Conservation (phyloP, 768 basidiomycete genomes). For the Serendipita sp. region DNA sequence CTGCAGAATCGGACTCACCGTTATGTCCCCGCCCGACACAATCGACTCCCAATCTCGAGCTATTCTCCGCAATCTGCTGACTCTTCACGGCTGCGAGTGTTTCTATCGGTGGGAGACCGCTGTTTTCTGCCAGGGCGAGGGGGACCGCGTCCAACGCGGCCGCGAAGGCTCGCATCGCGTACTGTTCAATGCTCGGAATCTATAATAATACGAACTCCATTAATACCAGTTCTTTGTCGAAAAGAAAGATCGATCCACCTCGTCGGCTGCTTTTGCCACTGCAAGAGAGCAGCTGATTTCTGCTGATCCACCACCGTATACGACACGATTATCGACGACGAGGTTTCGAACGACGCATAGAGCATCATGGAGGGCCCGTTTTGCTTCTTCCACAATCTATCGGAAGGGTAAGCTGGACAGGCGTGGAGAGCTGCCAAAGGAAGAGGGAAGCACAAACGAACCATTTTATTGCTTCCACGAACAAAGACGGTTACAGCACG, state of each 20-base stretch:
- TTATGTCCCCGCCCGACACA: constrained; percentile 76
- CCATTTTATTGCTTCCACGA: constrained; percentile 98
- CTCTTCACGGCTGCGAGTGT: constrained; percentile 93
- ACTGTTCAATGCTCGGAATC: constrained; percentile 97
- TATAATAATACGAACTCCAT: constrained; percentile 21
- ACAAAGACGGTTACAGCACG: constrained; percentile 96
- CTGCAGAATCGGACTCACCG: too few species aligned
- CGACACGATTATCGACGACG: constrained; percentile 87
- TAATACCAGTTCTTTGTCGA: too few species aligned
- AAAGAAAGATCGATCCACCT: constrained; percentile 33
- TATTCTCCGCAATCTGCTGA: constrained; percentile 72
- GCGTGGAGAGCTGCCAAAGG: too few species aligned
- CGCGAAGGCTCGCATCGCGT: constrained; percentile 98
- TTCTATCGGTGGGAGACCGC: constrained; percentile 89
- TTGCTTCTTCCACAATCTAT: constrained; percentile 99
- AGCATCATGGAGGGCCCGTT: constrained; percentile 93
- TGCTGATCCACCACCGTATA: constrained; percentile 95
- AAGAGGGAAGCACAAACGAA: too few species aligned
- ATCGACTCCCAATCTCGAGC: constrained; percentile 82
- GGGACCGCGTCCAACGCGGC: constrained; percentile 92
- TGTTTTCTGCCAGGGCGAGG: constrained; percentile 94
- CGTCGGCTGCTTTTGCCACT: constrained; percentile 86
- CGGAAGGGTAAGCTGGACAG: too few species aligned
- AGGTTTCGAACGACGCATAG: constrained; percentile 95
- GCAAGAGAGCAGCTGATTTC: constrained; percentile 93